Evolutionary conservation across 768 basidiomycete species (phyloP).

Genomic region (Cubamyces sp.): DNA sequence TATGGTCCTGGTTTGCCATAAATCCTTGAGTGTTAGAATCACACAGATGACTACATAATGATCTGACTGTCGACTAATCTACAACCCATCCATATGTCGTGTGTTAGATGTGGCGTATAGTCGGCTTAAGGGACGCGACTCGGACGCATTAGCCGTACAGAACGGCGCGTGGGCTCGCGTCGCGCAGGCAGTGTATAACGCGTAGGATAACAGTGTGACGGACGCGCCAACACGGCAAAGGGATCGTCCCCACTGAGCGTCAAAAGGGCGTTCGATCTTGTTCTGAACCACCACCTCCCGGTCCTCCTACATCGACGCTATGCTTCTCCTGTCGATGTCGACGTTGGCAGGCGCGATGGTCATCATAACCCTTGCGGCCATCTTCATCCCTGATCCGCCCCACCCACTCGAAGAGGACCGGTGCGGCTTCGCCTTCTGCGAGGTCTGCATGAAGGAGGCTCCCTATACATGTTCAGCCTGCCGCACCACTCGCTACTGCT

Average conservation of each 20-base stretch:
- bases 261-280: conserved; percentile 10
- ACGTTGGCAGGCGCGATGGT: conserved; percentile 25
- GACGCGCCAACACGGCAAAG: neutral
- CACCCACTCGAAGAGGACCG: conserved; percentile 23
- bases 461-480: conserved; percentile 26
- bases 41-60: no score
- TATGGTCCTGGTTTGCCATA: no score
- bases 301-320: conserved; percentile 4
- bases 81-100: no score
- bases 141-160: no score
- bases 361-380: conserved; percentile 22
- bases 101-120: no score
- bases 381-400: conserved; percentile 21
- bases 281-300: conserved; percentile 23
- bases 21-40: no score
- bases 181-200: conserved; percentile 11
- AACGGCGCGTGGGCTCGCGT: neutral
- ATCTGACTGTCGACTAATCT: no score
- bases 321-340: conserved; percentile 24
- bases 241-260: neutral
- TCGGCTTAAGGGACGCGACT: no score
- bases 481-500: conserved; percentile 28
- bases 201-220: conserved; percentile 17
- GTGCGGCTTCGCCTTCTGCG: conserved; percentile 23
- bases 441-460: conserved; percentile 24